Percentiles rank a stretch among this genome's conserved stretches.
Conservation (phyloP, 495 filamentous ascomycete species). For the Halenospora varia region DNA sequence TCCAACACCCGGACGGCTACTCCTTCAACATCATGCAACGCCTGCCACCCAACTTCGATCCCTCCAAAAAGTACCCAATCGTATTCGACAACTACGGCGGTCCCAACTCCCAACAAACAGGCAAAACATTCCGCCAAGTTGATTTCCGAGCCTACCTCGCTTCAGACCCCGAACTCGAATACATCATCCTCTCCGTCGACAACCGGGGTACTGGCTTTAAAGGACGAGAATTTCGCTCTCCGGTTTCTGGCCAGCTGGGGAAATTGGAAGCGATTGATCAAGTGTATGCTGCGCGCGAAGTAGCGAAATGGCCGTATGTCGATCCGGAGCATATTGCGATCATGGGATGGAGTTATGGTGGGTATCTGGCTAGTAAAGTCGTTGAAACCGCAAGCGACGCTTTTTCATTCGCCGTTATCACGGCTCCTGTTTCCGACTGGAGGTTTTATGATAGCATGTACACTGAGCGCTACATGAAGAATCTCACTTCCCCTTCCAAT, state of each 20-base stretch:
- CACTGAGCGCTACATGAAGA: slow-evolving; percentile 64
- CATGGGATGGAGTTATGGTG: slow-evolving; percentile 58
- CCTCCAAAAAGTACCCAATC: slow-evolving; percentile 50
- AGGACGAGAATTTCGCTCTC: slow-evolving; percentile 45
- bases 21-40: slow-evolving; percentile 44
- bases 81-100: slow-evolving; percentile 54
- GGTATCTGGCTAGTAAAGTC: slow-evolving; percentile 53
- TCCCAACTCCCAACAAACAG: slow-evolving; percentile 46
- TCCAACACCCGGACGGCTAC: slow-evolving; percentile 43
- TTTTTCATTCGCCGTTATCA: slow-evolving; percentile 48
- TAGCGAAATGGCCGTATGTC: slow-evolving; percentile 40
- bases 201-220: slow-evolving; percentile 53
- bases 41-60: slow-evolving; percentile 46
- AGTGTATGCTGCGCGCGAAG: slow-evolving; percentile 48
- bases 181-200: slow-evolving; percentile 51
- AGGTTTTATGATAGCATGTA: slow-evolving; percentile 61
- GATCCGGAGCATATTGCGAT: slow-evolving; percentile 49
- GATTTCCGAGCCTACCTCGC: slow-evolving; percentile 50
- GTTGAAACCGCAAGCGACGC: slow-evolving; percentile 46
- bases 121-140: slow-evolving; percentile 38
- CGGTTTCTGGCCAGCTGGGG: slow-evolving; percentile 45
- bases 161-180: slow-evolving; percentile 54
- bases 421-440: slow-evolving; percentile 55
- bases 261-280: slow-evolving; percentile 53
- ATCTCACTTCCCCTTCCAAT: slow-evolving; percentile 24